Evolutionary conservation across 768 basidiomycete genomes (phyloP).

Genomic region (Tylopilus plumbeoviolaceoides): DNA sequence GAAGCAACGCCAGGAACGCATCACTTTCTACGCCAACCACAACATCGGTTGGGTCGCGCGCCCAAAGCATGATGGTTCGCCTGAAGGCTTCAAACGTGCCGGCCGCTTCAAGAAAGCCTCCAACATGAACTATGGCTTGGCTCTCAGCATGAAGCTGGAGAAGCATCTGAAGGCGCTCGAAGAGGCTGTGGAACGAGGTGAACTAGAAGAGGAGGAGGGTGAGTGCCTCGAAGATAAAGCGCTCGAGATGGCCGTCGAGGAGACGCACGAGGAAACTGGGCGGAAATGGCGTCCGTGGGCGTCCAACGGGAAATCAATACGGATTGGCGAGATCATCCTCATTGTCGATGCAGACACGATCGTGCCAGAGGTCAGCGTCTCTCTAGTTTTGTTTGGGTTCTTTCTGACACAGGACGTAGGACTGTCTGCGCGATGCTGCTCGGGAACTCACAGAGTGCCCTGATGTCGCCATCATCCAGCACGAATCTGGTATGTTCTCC

Average conservation of each 20-base stretch:
- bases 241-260: slow-evolving; percentile 67
- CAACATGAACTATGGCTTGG: slow-evolving; percentile 82
- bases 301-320: slow-evolving; percentile 66
- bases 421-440: slow-evolving; percentile 89
- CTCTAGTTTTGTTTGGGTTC: background rate
- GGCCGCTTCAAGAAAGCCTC: slow-evolving; percentile 93
- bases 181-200: slow-evolving; percentile 35
- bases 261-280: slow-evolving; percentile 60
- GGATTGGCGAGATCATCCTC: slow-evolving; percentile 77
- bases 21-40: slow-evolving; percentile 52
- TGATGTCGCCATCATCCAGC: slow-evolving; percentile 89
- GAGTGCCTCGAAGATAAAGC: slow-evolving; percentile 62
- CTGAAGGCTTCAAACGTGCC: slow-evolving; percentile 35
- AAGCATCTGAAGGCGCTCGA: slow-evolving; percentile 43
- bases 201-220: slow-evolving; percentile 40
- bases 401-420: slow-evolving; percentile 35
- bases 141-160: slow-evolving; percentile 36
- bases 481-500: slow-evolving; percentile 60
- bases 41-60: slow-evolving; percentile 60
- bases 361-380: slow-evolving; percentile 57
- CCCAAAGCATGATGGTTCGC: slow-evolving; percentile 40
- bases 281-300: slow-evolving; percentile 70
- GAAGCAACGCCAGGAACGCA: slow-evolving; percentile 44
- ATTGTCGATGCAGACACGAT: slow-evolving; percentile 88
- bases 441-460: slow-evolving; percentile 75